These are phyloP conservation scores for Nicotiana obtusifolia DNA, from an alignment of 257 asterid species.

Conservation along the genomic window DNA sequence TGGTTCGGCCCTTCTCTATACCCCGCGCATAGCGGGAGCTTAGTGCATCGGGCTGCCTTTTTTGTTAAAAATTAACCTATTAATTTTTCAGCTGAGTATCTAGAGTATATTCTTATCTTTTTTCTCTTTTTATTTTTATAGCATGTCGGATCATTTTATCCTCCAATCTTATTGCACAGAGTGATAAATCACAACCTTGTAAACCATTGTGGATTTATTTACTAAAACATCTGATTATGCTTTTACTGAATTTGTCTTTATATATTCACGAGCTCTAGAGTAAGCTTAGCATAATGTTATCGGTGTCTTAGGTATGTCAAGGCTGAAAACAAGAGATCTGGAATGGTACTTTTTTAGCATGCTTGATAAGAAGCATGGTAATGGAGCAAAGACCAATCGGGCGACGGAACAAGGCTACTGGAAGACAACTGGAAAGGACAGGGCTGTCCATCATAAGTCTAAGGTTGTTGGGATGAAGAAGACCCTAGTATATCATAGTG, in stretches of 20 bases:
- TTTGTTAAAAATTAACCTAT: neutral
- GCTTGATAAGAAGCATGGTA: constrained; percentile 84
- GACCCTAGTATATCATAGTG: constrained; percentile 80
- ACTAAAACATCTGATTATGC: neutral
- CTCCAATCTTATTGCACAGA: neutral
- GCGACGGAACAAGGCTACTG: constrained; percentile 89
- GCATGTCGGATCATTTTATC: neutral
- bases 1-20: too few species aligned
- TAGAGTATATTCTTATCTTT: neutral
- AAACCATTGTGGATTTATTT: neutral
- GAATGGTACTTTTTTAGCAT: constrained; percentile 90
- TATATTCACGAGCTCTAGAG: neutral
- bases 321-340: constrained; percentile 60
- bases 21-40: too few species aligned
- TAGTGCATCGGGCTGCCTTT: too few species aligned
- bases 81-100: neutral
- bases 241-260: neutral
- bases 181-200: neutral
- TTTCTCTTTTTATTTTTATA: neutral
- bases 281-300: neutral
- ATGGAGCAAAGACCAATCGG: constrained; percentile 76
- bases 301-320: constrained; percentile 43
- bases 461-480: constrained; percentile 86
- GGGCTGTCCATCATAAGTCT: constrained; percentile 64
- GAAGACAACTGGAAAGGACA: constrained; percentile 95